A percentile compares a stretch with the other conserved stretches of the same genome.
These are phyloP conservation scores for Kalmanozyma brasiliensis DNA, from an alignment of 1,284 basidiomycete genomes.

Conservation along the genomic window DNA sequence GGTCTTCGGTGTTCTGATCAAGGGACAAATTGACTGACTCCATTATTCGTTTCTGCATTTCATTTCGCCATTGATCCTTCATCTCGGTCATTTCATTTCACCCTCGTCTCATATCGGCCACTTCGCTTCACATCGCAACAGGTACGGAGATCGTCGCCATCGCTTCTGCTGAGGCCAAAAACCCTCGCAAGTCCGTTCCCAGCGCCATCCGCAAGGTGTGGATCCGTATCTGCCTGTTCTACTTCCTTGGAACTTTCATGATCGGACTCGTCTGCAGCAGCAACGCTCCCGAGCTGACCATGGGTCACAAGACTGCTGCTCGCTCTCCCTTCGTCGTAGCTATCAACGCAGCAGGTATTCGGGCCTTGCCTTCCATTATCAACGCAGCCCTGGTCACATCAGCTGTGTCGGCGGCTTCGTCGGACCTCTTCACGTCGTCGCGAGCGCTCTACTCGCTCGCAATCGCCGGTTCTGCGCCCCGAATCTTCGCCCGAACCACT, in stretches of 20 bases:
- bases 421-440: conserved; percentile 82
- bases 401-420: conserved; percentile 85
- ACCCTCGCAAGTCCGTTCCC: conserved; percentile 68
- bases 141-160: conserved; percentile 88
- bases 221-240: conserved; percentile 62
- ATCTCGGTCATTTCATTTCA: too few relatives aligned
- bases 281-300: conserved; percentile 50
- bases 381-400: conserved; percentile 81
- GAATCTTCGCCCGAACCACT: conserved; percentile 76
- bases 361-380: conserved; percentile 71
- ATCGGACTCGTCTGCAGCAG: conserved; percentile 59
- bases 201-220: conserved; percentile 58
- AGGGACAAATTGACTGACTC: too few relatives aligned
- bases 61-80: too few relatives aligned
- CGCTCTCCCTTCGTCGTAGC: conserved; percentile 67
- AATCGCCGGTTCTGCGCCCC: conserved; percentile 79
- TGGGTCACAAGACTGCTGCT: conserved; percentile 46
- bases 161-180: conserved; percentile 75
- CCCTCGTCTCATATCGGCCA: too few relatives aligned
- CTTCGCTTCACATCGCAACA: too few relatives aligned
- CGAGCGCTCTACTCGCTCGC: conserved; percentile 81
- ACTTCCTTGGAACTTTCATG: conserved; percentile 70
- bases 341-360: conserved; percentile 59
- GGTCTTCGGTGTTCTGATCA: too few relatives aligned
- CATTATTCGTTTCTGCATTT: too few relatives aligned